Evolutionary conservation across 495 filamentous ascomycete genomes (phyloP), one percentile per base, ranked within the genome.

Genomic region (Viridothelium virens): DNA sequence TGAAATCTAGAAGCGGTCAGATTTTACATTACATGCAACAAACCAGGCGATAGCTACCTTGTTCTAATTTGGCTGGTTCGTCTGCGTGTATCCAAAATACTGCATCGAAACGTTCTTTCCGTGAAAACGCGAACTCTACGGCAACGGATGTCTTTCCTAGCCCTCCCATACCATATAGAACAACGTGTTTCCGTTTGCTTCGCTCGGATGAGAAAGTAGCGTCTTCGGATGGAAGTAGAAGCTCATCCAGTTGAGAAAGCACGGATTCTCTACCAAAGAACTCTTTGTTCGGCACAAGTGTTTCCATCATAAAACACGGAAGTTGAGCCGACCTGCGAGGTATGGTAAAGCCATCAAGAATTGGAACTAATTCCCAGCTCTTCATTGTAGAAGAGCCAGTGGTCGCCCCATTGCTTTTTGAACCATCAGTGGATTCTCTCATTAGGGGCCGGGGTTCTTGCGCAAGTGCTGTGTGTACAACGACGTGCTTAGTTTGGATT

Each of bases 1-100:
- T 34, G 38, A 66, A 66, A 31, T 66, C 64, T 61, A 12, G 16
- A 6, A 66, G 34, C 16, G 7, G 41, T 46, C 41, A 46, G 41
- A 7, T 46, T 25, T 25, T 25, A 25, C 25, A 25, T 25, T 25
- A 25, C 25, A 25, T 25, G 25, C 25, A 25, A 25, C 25, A 25
- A 25, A 25, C 25, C 25, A 25, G 25, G 41, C 41, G 41, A 9
- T 46, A 9, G 41, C 25, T 25, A 46, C 41, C 41, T 46, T 46
- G 41, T 7, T 46, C 41, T 46, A 46, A 46, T 16, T 46, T 46
- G 9, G 41, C 16, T 16, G 41, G 9, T 46, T 46, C 41, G 41
- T 46, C 41, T 46, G 41, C 41, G 7, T 16, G 41, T 9, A 46
- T 16, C 41, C 41, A 46, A 46, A 46, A 46, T 46, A 46, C 16